Conservation (phyloP, 768 basidiomycete species). For the Hypsizygus marmoreus region DNA sequence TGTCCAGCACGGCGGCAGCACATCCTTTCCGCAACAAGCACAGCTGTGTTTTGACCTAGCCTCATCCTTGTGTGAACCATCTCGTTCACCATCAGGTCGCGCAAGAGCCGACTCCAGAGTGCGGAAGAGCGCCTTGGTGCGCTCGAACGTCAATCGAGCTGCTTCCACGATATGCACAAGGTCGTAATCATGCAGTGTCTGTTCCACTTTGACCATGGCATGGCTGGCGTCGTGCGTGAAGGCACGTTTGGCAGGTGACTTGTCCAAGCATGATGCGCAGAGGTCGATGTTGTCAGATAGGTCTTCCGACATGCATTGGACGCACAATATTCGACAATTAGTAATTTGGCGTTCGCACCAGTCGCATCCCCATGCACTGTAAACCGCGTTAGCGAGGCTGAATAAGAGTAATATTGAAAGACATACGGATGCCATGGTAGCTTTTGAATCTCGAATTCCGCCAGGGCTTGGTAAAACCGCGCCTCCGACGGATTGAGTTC, state of each 20-base stretch:
- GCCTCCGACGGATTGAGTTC: slow-evolving; percentile 35
- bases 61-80: not conserved
- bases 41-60: slow-evolving; percentile 7
- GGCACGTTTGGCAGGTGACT: slow-evolving; percentile 25
- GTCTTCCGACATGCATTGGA: slow-evolving; percentile 35
- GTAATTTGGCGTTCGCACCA: slow-evolving; percentile 33
- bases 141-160: slow-evolving; percentile 23
- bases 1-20: slow-evolving; percentile 22
- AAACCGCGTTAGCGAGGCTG: not conserved
- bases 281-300: slow-evolving; percentile 35
- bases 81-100: slow-evolving; percentile 1
- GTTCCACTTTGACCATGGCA: slow-evolving; percentile 31
- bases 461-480: slow-evolving; percentile 34
- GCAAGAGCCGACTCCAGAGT: slow-evolving; percentile 20
- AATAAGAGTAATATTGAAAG: not conserved
- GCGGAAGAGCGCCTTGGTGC: slow-evolving; percentile 28
- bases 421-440: slow-evolving; percentile 38
- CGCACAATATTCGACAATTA: slow-evolving; percentile 31
- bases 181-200: slow-evolving; percentile 33
- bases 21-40: slow-evolving; percentile 16
- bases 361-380: slow-evolving; percentile 33
- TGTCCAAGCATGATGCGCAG: slow-evolving; percentile 32
- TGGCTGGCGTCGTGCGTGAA: slow-evolving; percentile 35
- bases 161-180: slow-evolving; percentile 27
- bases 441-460: slow-evolving; percentile 34